phyloP scores from a whole-genome alignment of 495 filamentous ascomycete species.

The Xylaria sp. region DNA sequence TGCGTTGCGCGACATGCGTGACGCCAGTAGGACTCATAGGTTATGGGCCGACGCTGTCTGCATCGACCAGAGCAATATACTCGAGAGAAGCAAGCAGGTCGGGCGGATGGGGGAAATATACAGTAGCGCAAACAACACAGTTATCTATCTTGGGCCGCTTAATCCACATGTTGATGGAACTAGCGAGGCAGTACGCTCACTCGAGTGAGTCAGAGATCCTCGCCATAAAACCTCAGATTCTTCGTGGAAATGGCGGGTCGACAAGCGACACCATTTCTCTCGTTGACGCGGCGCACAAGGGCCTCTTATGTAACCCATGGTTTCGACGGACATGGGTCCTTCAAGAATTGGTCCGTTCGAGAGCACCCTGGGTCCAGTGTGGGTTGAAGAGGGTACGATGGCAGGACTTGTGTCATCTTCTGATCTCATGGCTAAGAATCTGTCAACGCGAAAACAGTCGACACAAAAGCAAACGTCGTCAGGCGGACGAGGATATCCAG shows the following conservation, averaged over 20 bases:
- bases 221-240: neutral
- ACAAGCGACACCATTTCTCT: neutral
- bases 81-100: neutral
- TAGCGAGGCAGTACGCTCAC: neutral
- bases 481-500: neutral
- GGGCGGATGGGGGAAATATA: neutral
- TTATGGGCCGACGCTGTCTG: conserved; percentile 3
- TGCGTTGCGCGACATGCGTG: conserved; percentile 32
- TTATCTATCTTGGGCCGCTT: conserved; percentile 10
- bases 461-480: too few relatives aligned
- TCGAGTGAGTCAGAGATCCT: neutral
- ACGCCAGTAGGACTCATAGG: neutral
- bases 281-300: neutral
- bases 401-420: conserved; percentile 17
- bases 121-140: neutral
- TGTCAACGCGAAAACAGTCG: too few relatives aligned
- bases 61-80: neutral
- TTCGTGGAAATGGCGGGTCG: neutral
- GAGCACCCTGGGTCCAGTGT: conserved; percentile 36
- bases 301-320: conserved; percentile 24
- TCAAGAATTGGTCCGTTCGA: conserved; percentile 38
- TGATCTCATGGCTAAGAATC: neutral
- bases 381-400: conserved; percentile 29
- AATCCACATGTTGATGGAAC: neutral
- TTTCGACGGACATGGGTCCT: conserved; percentile 39